Evolutionary conservation across 129 eudicot species (phyloP).

Genomic region (Ambrosia artemisiifolia): DNA sequence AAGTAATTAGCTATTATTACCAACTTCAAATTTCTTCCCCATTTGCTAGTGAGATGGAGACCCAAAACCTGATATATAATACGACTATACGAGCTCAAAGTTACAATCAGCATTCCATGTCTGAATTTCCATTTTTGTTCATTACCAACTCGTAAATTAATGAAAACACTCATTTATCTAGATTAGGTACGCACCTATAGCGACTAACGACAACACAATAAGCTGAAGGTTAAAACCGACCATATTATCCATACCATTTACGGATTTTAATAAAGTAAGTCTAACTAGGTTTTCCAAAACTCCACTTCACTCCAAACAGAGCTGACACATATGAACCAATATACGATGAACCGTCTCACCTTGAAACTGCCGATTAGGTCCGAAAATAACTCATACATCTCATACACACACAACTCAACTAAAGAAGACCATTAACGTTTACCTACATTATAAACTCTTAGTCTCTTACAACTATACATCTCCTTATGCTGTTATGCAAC

Average conservation of each 20-base stretch:
- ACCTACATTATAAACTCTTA: background rate
- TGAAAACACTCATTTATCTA: background rate
- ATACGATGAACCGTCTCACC: background rate
- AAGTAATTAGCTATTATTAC: background rate
- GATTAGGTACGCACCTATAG: background rate
- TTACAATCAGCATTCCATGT: background rate
- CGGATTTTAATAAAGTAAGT: background rate
- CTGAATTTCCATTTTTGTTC: background rate
- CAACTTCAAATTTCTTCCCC: background rate
- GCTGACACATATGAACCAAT: background rate
- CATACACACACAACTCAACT: background rate
- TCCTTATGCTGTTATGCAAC: background rate
- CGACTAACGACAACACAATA: background rate
- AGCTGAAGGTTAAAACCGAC: background rate
- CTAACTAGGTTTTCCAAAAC: conserved; percentile 7
- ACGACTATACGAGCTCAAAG: too few species aligned
- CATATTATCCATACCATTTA: background rate
- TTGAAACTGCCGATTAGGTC: background rate
- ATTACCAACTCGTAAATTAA: background rate
- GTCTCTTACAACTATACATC: background rate
- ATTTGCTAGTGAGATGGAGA: background rate
- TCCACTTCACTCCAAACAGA: conserved; percentile 12
- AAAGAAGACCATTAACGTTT: conserved; percentile 1
- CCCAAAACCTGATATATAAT: background rate
- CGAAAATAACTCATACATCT: background rate